Base-by-base conservation (phyloP, 2,329 filamentous ascomycete genomes). In the Pyrenochaeta sp. region DNA sequence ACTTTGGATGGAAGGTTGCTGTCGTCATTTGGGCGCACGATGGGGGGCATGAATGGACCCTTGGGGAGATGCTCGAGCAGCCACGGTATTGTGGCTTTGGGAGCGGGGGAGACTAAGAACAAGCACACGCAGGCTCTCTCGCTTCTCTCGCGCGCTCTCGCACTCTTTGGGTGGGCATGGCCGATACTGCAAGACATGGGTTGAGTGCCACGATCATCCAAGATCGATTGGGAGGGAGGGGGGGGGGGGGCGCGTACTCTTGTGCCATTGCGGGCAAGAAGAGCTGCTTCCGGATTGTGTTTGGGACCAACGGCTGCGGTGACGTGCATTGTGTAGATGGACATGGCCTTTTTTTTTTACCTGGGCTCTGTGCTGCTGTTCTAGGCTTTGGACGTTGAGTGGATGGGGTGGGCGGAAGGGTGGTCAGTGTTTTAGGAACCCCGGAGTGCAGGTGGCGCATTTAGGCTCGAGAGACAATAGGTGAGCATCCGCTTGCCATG, bases 401-500 rank as follows among this genome's bases (percentile, higher is more conserved):
- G 43, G 15, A 23, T 14, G 43, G 27, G 41, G n/a, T n/a, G n/a
- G n/a, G n/a, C n/a, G n/a, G n/a, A n/a, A n/a, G n/a, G 44, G 14
- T 43, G 48, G 42, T 31, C 17, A 23, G 36, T 30, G 41, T 37
- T n/a, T 14, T n/a, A n/a, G 30, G 43, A 40, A 40, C 40, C 45
- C 45, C 37, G 37, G 46, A 48, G 53, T 49, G 57, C 54, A 56
- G 29, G 60, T 52, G 54, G 60, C 60, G 60, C 59, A 45, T 31
- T 7, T 37, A 14, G 60, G 59, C 56, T 51, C 50, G 56, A 47
- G 48, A 46, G 43, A 37, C 48, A 35, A 37, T 50, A 35, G 44
- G 53, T 39, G 46, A 45, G 45, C 49, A 37, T 36, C 31, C 44
- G 44, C 33, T 48, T 46, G 27, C 54, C 60, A 49, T 46, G 40